phyloP scores from a whole-genome alignment of 805 yeast genomes.

The Kuraishia floccosa region DNA sequence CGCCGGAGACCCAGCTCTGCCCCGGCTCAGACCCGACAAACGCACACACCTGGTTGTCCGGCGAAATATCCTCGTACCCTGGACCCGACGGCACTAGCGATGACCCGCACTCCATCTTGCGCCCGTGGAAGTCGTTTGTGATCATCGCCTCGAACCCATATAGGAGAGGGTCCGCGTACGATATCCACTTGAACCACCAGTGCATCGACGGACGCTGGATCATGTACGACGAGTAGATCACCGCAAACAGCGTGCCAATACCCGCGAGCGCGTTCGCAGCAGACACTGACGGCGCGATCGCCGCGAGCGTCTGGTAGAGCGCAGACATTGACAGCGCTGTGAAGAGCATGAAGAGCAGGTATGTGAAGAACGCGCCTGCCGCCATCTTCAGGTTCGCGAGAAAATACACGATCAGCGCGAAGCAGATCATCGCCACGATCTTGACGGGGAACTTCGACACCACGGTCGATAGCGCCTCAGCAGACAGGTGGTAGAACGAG shows the following conservation, averaged over 20 bases:
- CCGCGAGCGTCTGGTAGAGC: conserved; percentile 41
- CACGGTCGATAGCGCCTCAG: conserved; percentile 44
- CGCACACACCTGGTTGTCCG: conserved; percentile 39
- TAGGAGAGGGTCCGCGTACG: conserved; percentile 43
- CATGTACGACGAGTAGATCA: conserved; percentile 55
- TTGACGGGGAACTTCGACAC: conserved; percentile 42
- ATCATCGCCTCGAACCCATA: conserved; percentile 54
- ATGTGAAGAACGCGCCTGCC: conserved; percentile 45
- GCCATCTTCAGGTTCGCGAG: conserved; percentile 39
- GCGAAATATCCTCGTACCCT: conserved; percentile 27
- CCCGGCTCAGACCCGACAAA: conserved; percentile 47
- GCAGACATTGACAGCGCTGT: conserved; percentile 44
- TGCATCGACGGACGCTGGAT: conserved; percentile 50
- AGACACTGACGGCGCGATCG: conserved; percentile 32
- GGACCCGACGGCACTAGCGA: conserved; percentile 51
- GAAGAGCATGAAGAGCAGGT: conserved; percentile 26
- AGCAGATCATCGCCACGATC: conserved; percentile 27
- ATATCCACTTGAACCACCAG: conserved; percentile 63
- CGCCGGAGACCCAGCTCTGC: conserved; percentile 41
- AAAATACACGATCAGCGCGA: conserved; percentile 40
- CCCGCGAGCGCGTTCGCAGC: conserved; percentile 57
- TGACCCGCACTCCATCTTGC: conserved; percentile 35
- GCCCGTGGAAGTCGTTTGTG: conserved; percentile 51
- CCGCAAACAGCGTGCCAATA: conserved; percentile 34
- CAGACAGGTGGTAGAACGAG: conserved; percentile 48